Evolutionary conservation across 2,329 filamentous ascomycete species (phyloP), one percentile per base, ranked within the genome.

Genomic region (Epicoccum nigrum): DNA sequence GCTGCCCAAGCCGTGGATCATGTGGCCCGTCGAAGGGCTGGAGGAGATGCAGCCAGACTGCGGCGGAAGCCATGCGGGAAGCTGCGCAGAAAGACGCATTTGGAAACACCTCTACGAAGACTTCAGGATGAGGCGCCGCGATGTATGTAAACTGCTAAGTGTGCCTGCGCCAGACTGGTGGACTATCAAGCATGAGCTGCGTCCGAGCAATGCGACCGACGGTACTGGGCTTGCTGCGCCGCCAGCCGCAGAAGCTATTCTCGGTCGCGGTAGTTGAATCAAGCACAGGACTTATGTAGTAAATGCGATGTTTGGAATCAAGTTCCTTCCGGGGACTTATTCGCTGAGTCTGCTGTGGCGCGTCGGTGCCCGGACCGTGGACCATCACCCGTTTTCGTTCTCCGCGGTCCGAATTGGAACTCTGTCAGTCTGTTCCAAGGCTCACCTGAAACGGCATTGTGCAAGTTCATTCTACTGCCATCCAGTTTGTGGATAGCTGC

Each of bases 1-100:
- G 1, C 60, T 88, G 5, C 85, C 86, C 0, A 90, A 90, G 58
- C 83, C 83, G 2, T 85, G 83, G 82, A 69, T 83, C 41, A 74
- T 78, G 73, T 77, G 74, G 73, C 70, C 74, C 11, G 44, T 64
- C 12, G 69, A 75, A 21, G 70, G 73, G 15, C 56, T 77, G 2
- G 64, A 67, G 39, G 74, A 78, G 49, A 72, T 78, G 56, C 75
- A 78, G 66, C 78, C 78, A 1, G 72, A 76, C 49, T 80, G 78
- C 46, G 71, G 64, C 2, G 70, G 68, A 7, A 50, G 48, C 12
- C 56, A 59, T 8, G 59, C 69, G 33, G 65, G 61, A 11, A 66
- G 51, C 5, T 75, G 73, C 54, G 54, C 60, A 31, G 76, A 78
- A 52, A 58, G 76, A 30, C 70, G 64, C 27, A 72, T 78, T 20